phyloP scores from a whole-genome alignment of 495 filamentous ascomycete genomes.

The Elasticomyces elasticus region DNA sequence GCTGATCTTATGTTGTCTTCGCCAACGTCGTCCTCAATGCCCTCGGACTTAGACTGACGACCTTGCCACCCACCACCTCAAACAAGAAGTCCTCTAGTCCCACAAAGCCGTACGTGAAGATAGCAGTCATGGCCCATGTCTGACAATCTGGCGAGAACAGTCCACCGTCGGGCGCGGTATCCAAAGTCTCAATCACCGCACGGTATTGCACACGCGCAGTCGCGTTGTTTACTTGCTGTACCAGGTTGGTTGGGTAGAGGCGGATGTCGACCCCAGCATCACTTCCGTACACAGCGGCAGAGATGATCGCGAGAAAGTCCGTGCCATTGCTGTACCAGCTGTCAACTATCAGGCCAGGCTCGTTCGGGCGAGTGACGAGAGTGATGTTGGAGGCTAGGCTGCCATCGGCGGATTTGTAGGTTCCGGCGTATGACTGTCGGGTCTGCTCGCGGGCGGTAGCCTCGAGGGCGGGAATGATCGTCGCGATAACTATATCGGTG shows the following conservation, averaged over 20 bases:
- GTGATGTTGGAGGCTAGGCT: conserved; percentile 26
- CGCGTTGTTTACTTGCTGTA: background rate
- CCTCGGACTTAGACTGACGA: background rate
- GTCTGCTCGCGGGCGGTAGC: conserved; percentile 38
- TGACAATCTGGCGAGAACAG: conserved; percentile 9
- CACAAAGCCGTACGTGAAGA: conserved; percentile 3
- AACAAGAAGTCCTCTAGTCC: conserved; percentile 12
- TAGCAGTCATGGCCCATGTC: conserved; percentile 5
- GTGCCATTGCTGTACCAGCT: conserved; percentile 42
- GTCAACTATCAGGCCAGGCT: conserved; percentile 40
- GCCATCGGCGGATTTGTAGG: conserved; percentile 27
- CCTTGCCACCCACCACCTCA: conserved; percentile 2
- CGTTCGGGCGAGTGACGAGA: conserved; percentile 30
- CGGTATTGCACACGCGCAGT: background rate
- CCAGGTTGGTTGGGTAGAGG: conserved; percentile 6
- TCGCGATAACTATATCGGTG: conserved; percentile 25
- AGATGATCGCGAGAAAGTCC: conserved; percentile 31
- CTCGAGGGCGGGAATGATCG: conserved; percentile 38
- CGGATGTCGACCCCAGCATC: background rate
- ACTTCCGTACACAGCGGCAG: background rate
- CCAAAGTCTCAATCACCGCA: background rate
- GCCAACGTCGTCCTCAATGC: background rate
- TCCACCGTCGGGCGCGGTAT: background rate
- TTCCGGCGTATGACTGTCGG: conserved; percentile 33
- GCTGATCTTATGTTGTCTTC: too few relatives aligned